Evolutionary conservation across 208 protist species (phyloP).

Genomic region (Crithidia sp.): DNA sequence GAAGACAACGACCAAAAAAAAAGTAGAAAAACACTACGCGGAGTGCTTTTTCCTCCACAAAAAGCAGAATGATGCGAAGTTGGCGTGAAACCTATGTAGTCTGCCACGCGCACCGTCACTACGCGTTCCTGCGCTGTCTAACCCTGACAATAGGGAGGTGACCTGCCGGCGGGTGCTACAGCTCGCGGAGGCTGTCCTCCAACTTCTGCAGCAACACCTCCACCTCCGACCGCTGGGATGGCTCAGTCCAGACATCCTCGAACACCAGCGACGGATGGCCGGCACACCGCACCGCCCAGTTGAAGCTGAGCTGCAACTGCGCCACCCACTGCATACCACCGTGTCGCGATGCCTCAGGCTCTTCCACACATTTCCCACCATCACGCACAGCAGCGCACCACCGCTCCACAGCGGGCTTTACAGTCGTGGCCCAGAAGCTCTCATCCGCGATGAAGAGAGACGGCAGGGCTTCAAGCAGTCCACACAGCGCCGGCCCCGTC

Average conservation of each 20-base stretch:
- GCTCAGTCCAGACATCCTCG: conserved; percentile 12
- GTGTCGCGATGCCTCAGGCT: neutral
- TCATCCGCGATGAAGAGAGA: conserved; percentile 46
- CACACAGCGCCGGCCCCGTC: conserved; percentile 23
- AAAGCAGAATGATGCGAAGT: too few species aligned
- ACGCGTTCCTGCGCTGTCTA: too few species aligned
- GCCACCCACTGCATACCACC: conserved; percentile 12
- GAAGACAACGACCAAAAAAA: too few species aligned
- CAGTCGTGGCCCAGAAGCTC: conserved; percentile 42
- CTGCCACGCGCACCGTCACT: too few species aligned
- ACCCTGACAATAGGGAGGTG: too few species aligned
- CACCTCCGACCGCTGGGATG: neutral
- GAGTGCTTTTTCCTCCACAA: too few species aligned
- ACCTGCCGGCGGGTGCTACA: neutral
- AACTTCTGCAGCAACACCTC: neutral
- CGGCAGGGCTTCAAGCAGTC: conserved; percentile 47
- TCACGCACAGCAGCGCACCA: conserved; percentile 27
- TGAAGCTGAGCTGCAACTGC: conserved; percentile 56
- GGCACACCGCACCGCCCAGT: conserved; percentile 55
- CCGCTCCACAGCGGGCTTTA: conserved; percentile 35
- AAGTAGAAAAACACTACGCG: too few species aligned
- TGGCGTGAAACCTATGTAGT: too few species aligned
- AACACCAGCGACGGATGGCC: conserved; percentile 44
- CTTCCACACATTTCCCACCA: neutral
- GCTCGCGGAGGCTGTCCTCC: neutral